Evolutionary conservation across 768 basidiomycete species (phyloP), one percentile per base, ranked within the genome.

Genomic region (Phylloporus sp.): DNA sequence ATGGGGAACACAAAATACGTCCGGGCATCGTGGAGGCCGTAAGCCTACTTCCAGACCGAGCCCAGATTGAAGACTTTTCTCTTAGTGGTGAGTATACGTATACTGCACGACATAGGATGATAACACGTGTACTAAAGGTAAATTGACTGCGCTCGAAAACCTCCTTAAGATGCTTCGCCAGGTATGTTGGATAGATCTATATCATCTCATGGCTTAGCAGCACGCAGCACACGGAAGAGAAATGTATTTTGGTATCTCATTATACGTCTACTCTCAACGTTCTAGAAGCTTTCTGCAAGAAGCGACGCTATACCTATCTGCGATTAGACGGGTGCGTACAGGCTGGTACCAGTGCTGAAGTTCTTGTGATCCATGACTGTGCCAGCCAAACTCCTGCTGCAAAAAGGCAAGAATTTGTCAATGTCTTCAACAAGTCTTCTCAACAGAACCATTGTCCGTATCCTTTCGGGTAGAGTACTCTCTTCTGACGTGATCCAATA

Each of bases 211-310:
- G 40, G 32, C 47, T 56, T 36, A 59, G 8, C 18, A 20, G 39
- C 13, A 24, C 51, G 46, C 44, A 91, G 85, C 72, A 75, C 31
- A 93, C 91, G 0, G 84, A 88, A 35, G 95, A 99, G 72, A 99
- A 99, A 79, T 88, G 92, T 60, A 88, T 97, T 29, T 71, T 99
- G 36, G 91, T 95, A 29, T 97, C 94, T n/a, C 95, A 98, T 65
- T 99, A 89, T 62, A 98, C 95, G 0, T 86, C 88, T 5, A 97
- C 95, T 2, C 81, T 99, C 47, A 90, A 97, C 62, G 82, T 99
- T 50, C 74, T 99, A 27, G 92, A 97, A 72, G 82, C 81, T 4
- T 88, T 85, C 58, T 95, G 94, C 72, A 81, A 84, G 67, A 81
- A 78, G 56, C 81, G 78, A 59, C 72, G 75, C 10, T 97, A 93